phyloP scores from a whole-genome alignment of 805 yeast genomes.

The Spathaspora hagerdaliae region DNA sequence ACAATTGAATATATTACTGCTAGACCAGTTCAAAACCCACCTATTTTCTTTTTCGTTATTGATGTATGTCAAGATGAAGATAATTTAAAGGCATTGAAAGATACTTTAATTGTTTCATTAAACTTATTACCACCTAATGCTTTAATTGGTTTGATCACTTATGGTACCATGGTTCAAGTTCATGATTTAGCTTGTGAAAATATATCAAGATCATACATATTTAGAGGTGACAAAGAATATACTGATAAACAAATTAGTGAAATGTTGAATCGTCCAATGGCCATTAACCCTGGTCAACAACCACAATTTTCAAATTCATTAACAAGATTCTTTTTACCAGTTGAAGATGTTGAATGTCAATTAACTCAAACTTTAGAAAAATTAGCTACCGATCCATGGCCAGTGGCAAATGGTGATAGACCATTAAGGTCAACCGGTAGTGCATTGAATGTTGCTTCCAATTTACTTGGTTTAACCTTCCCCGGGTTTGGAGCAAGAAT shows the following conservation, averaged over 20 bases:
- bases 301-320: slow-evolving; percentile 29
- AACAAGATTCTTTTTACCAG: slow-evolving; percentile 68
- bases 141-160: slow-evolving; percentile 81
- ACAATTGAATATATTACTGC: slow-evolving; percentile 83
- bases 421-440: slow-evolving; percentile 91
- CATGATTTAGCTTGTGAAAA: slow-evolving; percentile 70
- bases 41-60: slow-evolving; percentile 79
- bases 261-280: slow-evolving; percentile 38
- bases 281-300: slow-evolving; percentile 21
- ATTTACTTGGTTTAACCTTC: slow-evolving; percentile 75
- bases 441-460: slow-evolving; percentile 81
- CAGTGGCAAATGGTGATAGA: slow-evolving; percentile 76
- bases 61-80: slow-evolving; percentile 90
- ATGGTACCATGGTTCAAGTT: slow-evolving; percentile 85
- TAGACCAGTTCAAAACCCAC: slow-evolving; percentile 80
- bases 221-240: slow-evolving; percentile 87
- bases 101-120: slow-evolving; percentile 69
- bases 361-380: slow-evolving; percentile 75
- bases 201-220: slow-evolving; percentile 72
- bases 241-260: slow-evolving; percentile 62
- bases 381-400: slow-evolving; percentile 82
- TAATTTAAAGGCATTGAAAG: slow-evolving; percentile 78
- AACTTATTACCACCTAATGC: slow-evolving; percentile 86
- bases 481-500: slow-evolving; percentile 86
- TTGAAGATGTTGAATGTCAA: slow-evolving; percentile 77